Conservation (phyloP, 768 basidiomycete genomes). For the Xerocomellus amylosporus region DNA sequence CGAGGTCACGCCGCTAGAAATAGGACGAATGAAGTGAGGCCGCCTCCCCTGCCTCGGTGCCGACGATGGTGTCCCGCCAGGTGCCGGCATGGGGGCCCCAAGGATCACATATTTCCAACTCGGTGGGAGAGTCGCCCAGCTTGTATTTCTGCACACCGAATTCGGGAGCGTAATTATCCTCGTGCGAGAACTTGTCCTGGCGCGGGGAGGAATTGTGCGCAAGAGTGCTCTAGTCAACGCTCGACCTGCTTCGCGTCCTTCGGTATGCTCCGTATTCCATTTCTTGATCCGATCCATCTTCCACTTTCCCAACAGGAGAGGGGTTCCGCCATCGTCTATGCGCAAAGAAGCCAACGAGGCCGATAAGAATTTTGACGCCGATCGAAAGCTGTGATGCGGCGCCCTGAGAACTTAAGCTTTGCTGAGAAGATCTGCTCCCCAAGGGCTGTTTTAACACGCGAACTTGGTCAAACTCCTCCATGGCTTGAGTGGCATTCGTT, state of each 20-base stretch:
- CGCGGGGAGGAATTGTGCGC: slow-evolving; percentile 39
- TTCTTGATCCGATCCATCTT: slow-evolving; percentile 15
- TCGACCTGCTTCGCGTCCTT: slow-evolving; percentile 31
- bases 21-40: slow-evolving; percentile 10
- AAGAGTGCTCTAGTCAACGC: slow-evolving; percentile 31
- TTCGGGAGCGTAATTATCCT: slow-evolving; percentile 8
- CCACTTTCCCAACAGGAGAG: slow-evolving; percentile 8
- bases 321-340: slow-evolving; percentile 35
- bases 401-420: slow-evolving; percentile 2
- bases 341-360: slow-evolving; percentile 55
- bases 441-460: slow-evolving; percentile 65
- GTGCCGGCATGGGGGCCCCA: slow-evolving; percentile 25
- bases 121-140: neutral
- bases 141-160: slow-evolving; percentile 11
- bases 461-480: slow-evolving; percentile 67
- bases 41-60: slow-evolving; percentile 21
- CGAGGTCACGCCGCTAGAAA: slow-evolving; percentile 3
- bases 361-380: slow-evolving; percentile 62
- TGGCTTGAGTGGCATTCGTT: slow-evolving; percentile 58
- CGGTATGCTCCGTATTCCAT: slow-evolving; percentile 31
- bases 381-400: slow-evolving; percentile 46
- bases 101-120: slow-evolving; percentile 15
- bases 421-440: slow-evolving; percentile 14
- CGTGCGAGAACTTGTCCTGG: slow-evolving; percentile 23
- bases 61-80: slow-evolving; percentile 31